Conservation (phyloP, 257 asterid species). For the Dorcoceras hygrometricum region DNA sequence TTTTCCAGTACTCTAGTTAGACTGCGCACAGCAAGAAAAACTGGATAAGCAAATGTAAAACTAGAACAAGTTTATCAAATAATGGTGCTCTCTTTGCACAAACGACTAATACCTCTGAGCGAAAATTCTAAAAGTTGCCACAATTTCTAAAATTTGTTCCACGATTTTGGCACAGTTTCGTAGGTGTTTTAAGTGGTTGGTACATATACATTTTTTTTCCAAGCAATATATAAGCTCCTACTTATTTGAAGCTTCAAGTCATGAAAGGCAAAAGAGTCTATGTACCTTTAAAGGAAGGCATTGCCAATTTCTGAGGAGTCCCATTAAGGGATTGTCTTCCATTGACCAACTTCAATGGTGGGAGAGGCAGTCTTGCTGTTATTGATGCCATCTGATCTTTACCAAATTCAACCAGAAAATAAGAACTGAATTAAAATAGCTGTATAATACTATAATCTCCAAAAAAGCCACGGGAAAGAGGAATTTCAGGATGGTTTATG, state of each 20-base stretch:
- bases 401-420: background rate
- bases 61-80: background rate
- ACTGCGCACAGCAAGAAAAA: background rate
- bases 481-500: background rate
- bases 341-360: conserved; percentile 37
- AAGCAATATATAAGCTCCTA: too few species aligned
- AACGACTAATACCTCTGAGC: background rate
- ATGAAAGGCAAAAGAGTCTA: conserved; percentile 1
- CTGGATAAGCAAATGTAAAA: background rate
- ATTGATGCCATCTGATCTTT: conserved; percentile 58
- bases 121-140: background rate
- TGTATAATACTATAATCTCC: background rate
- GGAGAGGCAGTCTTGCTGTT: conserved; percentile 49
- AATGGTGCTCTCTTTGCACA: background rate
- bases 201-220: background rate
- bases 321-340: conserved; percentile 44
- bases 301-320: conserved; percentile 31
- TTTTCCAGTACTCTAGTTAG: background rate
- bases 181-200: too few species aligned
- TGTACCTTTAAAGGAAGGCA: conserved; percentile 41
- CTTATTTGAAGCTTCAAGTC: background rate
- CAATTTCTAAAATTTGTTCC: background rate
- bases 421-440: background rate
- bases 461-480: background rate
- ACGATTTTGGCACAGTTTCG: background rate